Evolutionary conservation across 164 flowering plant species (phyloP).

Genomic region (Liriodendron chinense): DNA sequence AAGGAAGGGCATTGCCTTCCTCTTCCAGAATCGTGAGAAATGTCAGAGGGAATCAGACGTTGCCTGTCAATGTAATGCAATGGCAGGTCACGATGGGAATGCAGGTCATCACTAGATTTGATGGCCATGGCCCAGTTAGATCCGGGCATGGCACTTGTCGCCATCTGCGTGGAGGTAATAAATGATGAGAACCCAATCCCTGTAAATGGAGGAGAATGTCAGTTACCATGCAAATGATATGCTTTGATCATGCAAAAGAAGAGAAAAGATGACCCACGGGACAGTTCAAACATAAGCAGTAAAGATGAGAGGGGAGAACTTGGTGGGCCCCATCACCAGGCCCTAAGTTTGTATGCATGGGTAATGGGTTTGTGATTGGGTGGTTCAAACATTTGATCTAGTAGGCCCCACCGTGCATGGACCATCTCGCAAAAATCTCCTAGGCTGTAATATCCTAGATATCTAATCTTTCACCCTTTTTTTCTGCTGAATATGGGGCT

Average conservation of each 20-base stretch:
- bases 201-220: slow-evolving; percentile 18
- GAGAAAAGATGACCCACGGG: not conserved
- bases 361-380: no score
- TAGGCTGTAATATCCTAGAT: no score
- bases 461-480: no score
- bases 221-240: not conserved
- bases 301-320: not conserved
- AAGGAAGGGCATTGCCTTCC: slow-evolving; percentile 49
- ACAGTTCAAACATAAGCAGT: not conserved
- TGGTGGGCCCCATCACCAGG: not conserved
- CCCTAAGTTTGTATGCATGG: no score
- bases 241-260: not conserved
- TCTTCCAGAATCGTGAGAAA: slow-evolving; percentile 30
- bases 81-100: slow-evolving; percentile 26
- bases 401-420: no score
- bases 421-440: no score
- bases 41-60: slow-evolving; percentile 25
- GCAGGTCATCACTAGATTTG: slow-evolving; percentile 41
- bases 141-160: slow-evolving; percentile 26
- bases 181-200: slow-evolving; percentile 47
- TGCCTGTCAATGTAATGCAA: slow-evolving; percentile 31
- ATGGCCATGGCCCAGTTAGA: slow-evolving; percentile 41
- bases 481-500: no score
- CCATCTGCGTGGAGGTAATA: slow-evolving; percentile 30
- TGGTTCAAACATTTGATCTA: no score